Evolutionary conservation across 1,139 yeast species (phyloP), one percentile per base, ranked within the genome.

Genomic region (Zhuliangozyma blackwelliae): DNA sequence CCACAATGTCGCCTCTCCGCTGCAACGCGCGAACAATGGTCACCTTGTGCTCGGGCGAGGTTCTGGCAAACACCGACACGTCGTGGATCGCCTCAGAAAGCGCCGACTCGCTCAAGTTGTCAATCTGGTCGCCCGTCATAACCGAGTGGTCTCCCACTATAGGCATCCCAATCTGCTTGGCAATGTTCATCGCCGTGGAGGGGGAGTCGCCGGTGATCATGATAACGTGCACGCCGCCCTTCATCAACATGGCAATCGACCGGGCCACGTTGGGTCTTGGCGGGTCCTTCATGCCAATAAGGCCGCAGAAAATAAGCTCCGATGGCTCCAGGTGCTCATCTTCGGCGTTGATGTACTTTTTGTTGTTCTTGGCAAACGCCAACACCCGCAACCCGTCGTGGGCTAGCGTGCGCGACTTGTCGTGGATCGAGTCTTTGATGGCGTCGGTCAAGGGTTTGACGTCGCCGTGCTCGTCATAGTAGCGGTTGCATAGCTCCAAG

Each of bases 161-260:
- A 2, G 96, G 95, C 73, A 92, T 88, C 25, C 97, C 97, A 50
- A 89, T 88, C 59, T 88, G 94, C 44, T 75, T 77, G 4, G 97
- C 98, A 57, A 94, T 89, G 45, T 87, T 82, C 12, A 75, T 64
- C 3, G 97, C 98, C n/a, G 98, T 92, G 9, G 84, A 79, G 48
- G 90, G 96, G 32, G 90, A 77, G 60, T 92, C 98, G 49, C 98
- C 98, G 13, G 98, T 92, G 48, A 92, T 90, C 97, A 92, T 92
- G 36, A 92, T 85, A 11, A 92, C 89, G 55, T 88, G 95, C 29
- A 92, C 97, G 36, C 97, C 96, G 44, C 97, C 96, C 52, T 80
- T 80, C 72, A 88, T 73, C 43, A 92, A 71, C 45, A 79, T 68
- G 12, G 85, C 75, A 43, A 92, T 76, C 2, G 96, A 82, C 39